A percentile compares a stretch with the other conserved stretches of the same genome.
phyloP scores from a whole-genome alignment of 2,329 filamentous ascomycete species.

The Zymoseptoria ardabiliae region DNA sequence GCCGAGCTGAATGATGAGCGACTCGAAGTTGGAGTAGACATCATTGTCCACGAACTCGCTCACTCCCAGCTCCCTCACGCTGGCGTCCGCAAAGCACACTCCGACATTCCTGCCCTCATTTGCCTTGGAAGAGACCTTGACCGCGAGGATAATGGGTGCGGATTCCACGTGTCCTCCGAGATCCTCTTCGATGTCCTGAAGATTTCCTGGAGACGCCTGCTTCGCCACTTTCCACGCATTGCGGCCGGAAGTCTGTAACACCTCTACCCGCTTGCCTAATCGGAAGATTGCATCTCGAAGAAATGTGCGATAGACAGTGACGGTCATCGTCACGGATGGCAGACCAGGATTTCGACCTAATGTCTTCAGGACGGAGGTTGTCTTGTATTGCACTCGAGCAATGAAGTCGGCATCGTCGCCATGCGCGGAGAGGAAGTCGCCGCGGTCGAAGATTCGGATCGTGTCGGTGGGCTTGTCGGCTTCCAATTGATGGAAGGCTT shows the following conservation, averaged over 20 bases:
- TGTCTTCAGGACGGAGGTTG: conserved; percentile 87
- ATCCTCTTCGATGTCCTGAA: conserved; percentile 96
- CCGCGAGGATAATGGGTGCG: conserved; percentile 87
- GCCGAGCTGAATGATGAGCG: conserved; percentile 88
- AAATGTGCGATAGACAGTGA: conserved; percentile 93
- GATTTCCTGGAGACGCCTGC: conserved; percentile 79
- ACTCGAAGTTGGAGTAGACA: conserved; percentile 95
- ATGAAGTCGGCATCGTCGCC: conserved; percentile 79
- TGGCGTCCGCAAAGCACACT: conserved; percentile 96
- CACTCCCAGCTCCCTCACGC: conserved; percentile 87
- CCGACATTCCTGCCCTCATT: conserved; percentile 79
- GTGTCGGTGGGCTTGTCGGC: conserved; percentile 64
- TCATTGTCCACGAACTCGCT: conserved; percentile 99
- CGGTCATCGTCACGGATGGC: conserved; percentile 88
- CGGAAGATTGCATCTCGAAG: conserved; percentile 89
- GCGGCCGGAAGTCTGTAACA: conserved; percentile 71
- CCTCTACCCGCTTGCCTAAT: conserved; percentile 82
- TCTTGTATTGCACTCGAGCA: conserved; percentile 84
- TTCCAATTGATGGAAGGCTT: conserved; percentile 84
- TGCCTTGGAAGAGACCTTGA: conserved; percentile 86
- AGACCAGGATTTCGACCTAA: conserved; percentile 79
- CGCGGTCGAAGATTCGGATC: conserved; percentile 84
- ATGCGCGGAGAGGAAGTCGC: conserved; percentile 94
- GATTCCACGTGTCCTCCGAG: conserved; percentile 78
- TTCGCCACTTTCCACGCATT: conserved; percentile 91